These are phyloP conservation scores for Leishmania tropica DNA, from an alignment of 208 protist genomes.

Conservation along the genomic window DNA sequence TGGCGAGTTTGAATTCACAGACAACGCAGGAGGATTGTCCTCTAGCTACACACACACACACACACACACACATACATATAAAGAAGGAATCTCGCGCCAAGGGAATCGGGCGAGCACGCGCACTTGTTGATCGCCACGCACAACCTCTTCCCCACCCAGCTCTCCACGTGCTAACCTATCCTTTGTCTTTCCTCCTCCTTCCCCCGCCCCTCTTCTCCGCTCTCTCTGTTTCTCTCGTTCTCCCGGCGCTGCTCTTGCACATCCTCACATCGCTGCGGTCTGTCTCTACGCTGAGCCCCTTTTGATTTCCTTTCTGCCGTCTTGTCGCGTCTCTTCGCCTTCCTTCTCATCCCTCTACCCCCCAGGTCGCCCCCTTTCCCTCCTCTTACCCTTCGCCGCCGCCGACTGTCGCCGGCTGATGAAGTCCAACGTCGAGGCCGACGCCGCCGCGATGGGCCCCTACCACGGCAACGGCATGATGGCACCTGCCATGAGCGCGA, in stretches of 20 bases:
- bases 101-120: background rate
- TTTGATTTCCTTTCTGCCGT: background rate
- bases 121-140: background rate
- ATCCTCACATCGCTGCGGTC: background rate
- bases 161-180: too few species aligned
- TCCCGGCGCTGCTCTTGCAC: background rate
- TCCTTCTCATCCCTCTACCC: background rate
- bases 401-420: background rate
- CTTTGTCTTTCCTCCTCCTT: too few species aligned
- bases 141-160: background rate
- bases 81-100: background rate
- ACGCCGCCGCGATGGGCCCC: constrained; percentile 9
- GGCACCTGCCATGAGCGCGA: constrained; percentile 20
- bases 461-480: constrained; percentile 35
- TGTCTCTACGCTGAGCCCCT: background rate
- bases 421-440: constrained; percentile 29
- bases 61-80: background rate
- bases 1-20: background rate
- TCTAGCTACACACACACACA: background rate
- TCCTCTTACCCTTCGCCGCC: background rate
- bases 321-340: background rate
- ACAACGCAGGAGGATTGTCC: background rate
- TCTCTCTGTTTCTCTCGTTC: background rate
- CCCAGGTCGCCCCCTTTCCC: background rate
- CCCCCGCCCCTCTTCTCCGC: too few species aligned